Evolutionary conservation across 169 alveolate genomes (phyloP).

Genomic region (Cryptosporidium ryanae): DNA sequence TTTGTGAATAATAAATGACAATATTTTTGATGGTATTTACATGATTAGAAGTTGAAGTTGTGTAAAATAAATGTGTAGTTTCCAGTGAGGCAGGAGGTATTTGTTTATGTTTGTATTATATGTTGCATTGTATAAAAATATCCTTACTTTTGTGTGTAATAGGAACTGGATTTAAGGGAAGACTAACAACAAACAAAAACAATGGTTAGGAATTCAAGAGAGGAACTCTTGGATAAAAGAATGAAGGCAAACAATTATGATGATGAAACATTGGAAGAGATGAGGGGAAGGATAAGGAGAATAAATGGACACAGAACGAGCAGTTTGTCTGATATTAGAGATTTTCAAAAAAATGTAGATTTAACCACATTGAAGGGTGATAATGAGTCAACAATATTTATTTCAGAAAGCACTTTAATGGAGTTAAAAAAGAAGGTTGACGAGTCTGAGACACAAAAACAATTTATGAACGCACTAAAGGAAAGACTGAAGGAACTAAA

Average conservation of each 20-base stretch:
- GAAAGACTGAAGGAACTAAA: constrained; percentile 40
- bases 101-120: too few relatives aligned
- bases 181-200: background rate
- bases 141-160: too few relatives aligned
- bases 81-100: too few relatives aligned
- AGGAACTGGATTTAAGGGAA: too few relatives aligned
- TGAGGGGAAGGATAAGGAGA: constrained; percentile 51
- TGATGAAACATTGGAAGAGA: constrained; percentile 25
- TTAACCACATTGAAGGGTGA: background rate
- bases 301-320: constrained; percentile 69
- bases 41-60: too few relatives aligned
- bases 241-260: constrained; percentile 45
- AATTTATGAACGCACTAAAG: constrained; percentile 59
- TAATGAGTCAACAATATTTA: constrained; percentile 21
- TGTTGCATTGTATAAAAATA: too few relatives aligned
- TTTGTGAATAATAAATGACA: too few relatives aligned
- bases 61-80: too few relatives aligned
- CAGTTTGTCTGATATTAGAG: constrained; percentile 53
- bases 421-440: constrained; percentile 54
- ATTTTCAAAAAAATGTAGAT: constrained; percentile 29
- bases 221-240: constrained; percentile 49
- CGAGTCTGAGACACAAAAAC: constrained; percentile 73
- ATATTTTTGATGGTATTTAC: too few relatives aligned
- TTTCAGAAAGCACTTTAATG: constrained; percentile 42
- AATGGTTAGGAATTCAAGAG: constrained; percentile 42